These are phyloP conservation scores for Rutstroemia sp. DNA, from an alignment of 2,329 filamentous ascomycete species.

Conservation along the genomic window DNA sequence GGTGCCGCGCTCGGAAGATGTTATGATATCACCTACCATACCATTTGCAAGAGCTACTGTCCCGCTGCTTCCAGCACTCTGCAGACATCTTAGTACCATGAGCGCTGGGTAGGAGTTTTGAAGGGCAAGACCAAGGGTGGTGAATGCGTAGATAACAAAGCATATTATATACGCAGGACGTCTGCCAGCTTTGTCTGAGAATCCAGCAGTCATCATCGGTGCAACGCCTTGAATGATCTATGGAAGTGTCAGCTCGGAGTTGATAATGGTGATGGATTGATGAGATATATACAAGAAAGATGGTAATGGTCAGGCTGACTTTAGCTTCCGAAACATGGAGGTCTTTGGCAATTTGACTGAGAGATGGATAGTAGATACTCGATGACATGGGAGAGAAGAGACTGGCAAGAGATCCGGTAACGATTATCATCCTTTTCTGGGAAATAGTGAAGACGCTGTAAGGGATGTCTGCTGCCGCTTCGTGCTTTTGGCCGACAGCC, in stretches of 20 bases:
- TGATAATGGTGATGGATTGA: background rate
- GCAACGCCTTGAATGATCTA: slow-evolving; percentile 48
- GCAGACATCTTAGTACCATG: slow-evolving; percentile 45
- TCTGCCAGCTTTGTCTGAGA: slow-evolving; percentile 46
- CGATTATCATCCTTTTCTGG: background rate
- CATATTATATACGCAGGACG: slow-evolving; percentile 45
- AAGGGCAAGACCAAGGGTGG: slow-evolving; percentile 45
- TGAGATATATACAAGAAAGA: slow-evolving; percentile 27
- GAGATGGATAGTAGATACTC: slow-evolving; percentile 6
- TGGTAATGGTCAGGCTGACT: slow-evolving; percentile 31
- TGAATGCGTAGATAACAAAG: slow-evolving; percentile 45
- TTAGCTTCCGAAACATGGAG: slow-evolving; percentile 34
- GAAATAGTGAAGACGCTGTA: background rate
- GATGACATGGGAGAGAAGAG: slow-evolving; percentile 4
- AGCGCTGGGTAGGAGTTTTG: slow-evolving; percentile 41
- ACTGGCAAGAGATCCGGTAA: background rate
- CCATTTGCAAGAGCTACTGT: slow-evolving; percentile 52
- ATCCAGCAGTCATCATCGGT: slow-evolving; percentile 46
- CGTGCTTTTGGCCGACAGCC: background rate
- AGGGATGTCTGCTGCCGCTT: background rate
- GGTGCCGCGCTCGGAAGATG: slow-evolving; percentile 50
- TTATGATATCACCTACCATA: slow-evolving; percentile 57
- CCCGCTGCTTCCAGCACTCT: slow-evolving; percentile 30
- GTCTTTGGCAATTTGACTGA: slow-evolving; percentile 35
- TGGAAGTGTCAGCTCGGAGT: background rate